A percentile compares a stretch with the other conserved stretches of the same genome.
Evolutionary conservation across 164 flowering plant species (phyloP).

Genomic region (Warburgia ugandensis): DNA sequence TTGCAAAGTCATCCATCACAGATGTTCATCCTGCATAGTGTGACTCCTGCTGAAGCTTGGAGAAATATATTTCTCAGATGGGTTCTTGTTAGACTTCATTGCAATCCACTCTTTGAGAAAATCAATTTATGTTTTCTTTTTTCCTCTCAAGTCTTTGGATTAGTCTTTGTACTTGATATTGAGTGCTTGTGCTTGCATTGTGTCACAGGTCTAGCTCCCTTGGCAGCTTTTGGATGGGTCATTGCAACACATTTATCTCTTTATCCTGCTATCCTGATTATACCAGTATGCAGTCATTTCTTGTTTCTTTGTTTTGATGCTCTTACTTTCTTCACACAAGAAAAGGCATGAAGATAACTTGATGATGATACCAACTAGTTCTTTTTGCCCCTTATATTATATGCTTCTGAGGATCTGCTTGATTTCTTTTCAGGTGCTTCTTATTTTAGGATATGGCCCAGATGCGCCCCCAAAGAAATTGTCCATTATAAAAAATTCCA

Average conservation of each 20-base stretch:
- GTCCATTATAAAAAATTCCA: constrained; percentile 24
- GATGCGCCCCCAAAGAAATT: constrained; percentile 88
- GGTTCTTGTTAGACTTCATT: too few relatives aligned
- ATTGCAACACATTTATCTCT: constrained; percentile 83
- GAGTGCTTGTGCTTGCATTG: constrained; percentile 10
- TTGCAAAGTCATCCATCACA: too few relatives aligned
- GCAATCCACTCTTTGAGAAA: too few relatives aligned
- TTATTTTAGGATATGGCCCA: constrained; percentile 73
- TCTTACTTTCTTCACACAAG: background rate
- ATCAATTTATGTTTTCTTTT: too few relatives aligned
- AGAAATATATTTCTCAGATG: too few relatives aligned
- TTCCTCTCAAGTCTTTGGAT: background rate
- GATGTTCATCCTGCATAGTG: too few relatives aligned
- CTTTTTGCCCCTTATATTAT: too few relatives aligned
- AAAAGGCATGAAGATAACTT: background rate
- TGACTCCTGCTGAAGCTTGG: too few relatives aligned
- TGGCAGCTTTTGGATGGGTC: constrained; percentile 98
- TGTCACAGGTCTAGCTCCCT: constrained; percentile 54
- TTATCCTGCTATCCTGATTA: constrained; percentile 65
- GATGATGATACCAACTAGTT: background rate
- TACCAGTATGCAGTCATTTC: constrained; percentile 53
- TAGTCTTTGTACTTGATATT: background rate
- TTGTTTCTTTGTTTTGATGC: constrained; percentile 5
- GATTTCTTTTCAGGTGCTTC: constrained; percentile 43
- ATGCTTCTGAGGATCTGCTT: background rate